Evolutionary conservation across 768 basidiomycete genomes (phyloP).

Genomic region (Dentipellis sp.): DNA sequence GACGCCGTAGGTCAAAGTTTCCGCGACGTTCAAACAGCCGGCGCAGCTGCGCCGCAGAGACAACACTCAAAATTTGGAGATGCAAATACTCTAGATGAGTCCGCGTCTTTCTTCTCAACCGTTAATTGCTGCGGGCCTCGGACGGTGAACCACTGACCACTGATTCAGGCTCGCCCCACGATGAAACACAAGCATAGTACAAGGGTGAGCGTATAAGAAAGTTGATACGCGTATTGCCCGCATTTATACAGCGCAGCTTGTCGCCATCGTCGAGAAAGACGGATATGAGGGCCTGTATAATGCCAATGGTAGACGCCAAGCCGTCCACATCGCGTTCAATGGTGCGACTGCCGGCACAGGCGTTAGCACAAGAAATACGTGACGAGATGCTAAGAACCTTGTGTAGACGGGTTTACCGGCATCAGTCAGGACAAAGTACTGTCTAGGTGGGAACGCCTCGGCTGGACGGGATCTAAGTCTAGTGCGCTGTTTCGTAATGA

Average conservation of each 20-base stretch:
- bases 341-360: slow-evolving; percentile 32
- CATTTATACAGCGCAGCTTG: slow-evolving; percentile 75
- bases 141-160: slow-evolving; percentile 50
- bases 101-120: slow-evolving; percentile 71
- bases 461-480: background rate
- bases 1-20: slow-evolving; percentile 82
- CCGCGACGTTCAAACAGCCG: slow-evolving; percentile 82
- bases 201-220: slow-evolving; percentile 83
- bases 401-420: slow-evolving; percentile 98
- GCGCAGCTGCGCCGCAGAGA: slow-evolving; percentile 76
- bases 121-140: slow-evolving; percentile 18
- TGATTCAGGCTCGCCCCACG: slow-evolving; percentile 94
- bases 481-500: background rate
- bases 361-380: background rate
- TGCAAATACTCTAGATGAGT: slow-evolving; percentile 93
- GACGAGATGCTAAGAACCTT: slow-evolving; percentile 40
- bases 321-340: slow-evolving; percentile 51
- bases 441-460: slow-evolving; percentile 40
- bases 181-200: slow-evolving; percentile 86
- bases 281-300: slow-evolving; percentile 93
- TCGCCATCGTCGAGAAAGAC: slow-evolving; percentile 93
- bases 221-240: slow-evolving; percentile 73
- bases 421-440: slow-evolving; percentile 89
- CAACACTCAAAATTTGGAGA: slow-evolving; percentile 84
- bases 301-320: slow-evolving; percentile 74